These are phyloP conservation scores for Fagus sylvatica DNA, from an alignment of 306 rosid species.

Conservation along the genomic window DNA sequence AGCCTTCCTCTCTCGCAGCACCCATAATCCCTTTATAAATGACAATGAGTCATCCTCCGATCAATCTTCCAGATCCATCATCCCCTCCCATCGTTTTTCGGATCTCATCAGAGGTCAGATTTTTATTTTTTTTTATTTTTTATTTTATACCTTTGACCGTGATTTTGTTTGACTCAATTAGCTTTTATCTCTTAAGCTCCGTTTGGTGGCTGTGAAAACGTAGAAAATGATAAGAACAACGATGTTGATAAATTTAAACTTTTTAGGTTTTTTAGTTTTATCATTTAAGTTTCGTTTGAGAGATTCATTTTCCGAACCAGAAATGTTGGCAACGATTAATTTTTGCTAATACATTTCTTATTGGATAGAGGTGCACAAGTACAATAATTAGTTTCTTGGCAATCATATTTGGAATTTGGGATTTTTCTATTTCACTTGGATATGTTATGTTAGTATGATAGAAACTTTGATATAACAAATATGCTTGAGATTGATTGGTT, in stretches of 20 bases:
- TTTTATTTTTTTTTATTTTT: neutral
- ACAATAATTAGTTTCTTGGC: neutral
- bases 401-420: neutral
- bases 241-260: neutral
- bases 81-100: conserved; percentile 11
- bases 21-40: conserved; percentile 1
- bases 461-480: neutral
- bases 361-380: neutral
- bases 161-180: neutral
- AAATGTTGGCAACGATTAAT: neutral
- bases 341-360: neutral
- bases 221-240: neutral
- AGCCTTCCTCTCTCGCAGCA: conserved; percentile 29
- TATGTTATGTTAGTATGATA: neutral
- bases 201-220: neutral
- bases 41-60: conserved; percentile 29
- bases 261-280: neutral
- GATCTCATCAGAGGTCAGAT: conserved; percentile 26
- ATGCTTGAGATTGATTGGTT: neutral
- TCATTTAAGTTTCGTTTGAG: neutral
- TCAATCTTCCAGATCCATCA: conserved; percentile 30
- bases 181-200: too few species aligned
- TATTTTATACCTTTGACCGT: neutral
- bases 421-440: neutral
- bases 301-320: neutral